These are phyloP conservation scores for Allantophomopsis lycopodina DNA, from an alignment of 2,329 filamentous ascomycete species.

Conservation along the genomic window DNA sequence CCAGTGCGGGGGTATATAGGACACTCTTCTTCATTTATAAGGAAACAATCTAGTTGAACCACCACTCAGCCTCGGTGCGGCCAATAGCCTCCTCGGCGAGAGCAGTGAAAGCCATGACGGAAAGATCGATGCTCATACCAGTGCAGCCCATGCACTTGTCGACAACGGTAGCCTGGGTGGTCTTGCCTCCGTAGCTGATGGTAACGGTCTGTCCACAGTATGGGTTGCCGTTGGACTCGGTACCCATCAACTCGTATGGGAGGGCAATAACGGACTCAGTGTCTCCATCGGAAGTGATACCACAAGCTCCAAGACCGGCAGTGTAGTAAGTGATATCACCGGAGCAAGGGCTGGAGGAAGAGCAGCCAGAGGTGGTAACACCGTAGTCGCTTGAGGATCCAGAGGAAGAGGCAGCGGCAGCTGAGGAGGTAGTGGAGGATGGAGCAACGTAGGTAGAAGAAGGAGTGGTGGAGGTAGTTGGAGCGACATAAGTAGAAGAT, in stretches of 20 bases:
- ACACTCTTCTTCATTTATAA: not conserved
- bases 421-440: constrained; percentile 4
- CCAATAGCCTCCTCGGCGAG: constrained; percentile 31
- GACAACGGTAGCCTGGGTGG: constrained; percentile 41
- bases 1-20: too few species aligned
- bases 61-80: constrained; percentile 29
- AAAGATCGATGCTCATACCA: constrained; percentile 42
- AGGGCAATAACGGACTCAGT: constrained; percentile 55
- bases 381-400: constrained; percentile 1
- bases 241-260: constrained; percentile 48
- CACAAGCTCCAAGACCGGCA: constrained; percentile 57
- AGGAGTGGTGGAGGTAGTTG: constrained; percentile 7
- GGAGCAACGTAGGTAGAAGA: constrained; percentile 11
- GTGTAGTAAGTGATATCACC: constrained; percentile 68
- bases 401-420: constrained; percentile 2
- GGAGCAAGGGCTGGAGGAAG: constrained; percentile 22
- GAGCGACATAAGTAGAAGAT: constrained; percentile 10
- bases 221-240: constrained; percentile 50
- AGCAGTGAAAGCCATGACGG: constrained; percentile 36
- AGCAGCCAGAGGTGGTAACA: constrained; percentile 6
- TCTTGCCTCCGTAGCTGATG: constrained; percentile 45
- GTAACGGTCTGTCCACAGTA: constrained; percentile 59
- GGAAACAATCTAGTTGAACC: constrained; percentile 21
- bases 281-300: constrained; percentile 41
- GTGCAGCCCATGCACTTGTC: constrained; percentile 68